Evolutionary conservation across 2,329 filamentous ascomycete species (phyloP).

Genomic region (Pseudogymnoascus sp.): DNA sequence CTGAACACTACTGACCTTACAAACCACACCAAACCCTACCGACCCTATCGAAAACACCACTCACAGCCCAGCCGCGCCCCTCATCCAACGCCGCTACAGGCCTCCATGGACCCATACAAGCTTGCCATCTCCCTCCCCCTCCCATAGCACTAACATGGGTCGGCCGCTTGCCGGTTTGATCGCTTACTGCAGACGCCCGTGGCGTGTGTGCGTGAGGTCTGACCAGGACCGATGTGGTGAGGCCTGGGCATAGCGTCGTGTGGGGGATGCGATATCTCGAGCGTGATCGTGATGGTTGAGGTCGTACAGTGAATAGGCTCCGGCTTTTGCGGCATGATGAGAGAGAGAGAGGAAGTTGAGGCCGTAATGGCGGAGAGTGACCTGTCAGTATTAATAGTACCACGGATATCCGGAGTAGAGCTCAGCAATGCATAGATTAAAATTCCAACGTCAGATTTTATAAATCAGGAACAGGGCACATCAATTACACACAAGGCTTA

Average conservation of each 20-base stretch:
- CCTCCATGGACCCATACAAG: slow-evolving; percentile 1
- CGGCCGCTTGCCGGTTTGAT: slow-evolving; percentile 6
- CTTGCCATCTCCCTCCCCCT: background rate
- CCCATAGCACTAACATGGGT: background rate
- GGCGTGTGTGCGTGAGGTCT: background rate
- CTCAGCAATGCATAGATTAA: background rate
- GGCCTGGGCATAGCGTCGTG: background rate
- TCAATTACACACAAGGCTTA: background rate
- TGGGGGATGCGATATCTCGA: background rate
- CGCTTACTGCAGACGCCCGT: slow-evolving; percentile 1
- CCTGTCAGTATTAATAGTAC: background rate
- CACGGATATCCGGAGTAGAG: background rate
- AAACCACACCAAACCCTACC: too few species aligned
- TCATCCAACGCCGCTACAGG: background rate
- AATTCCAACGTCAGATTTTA: background rate
- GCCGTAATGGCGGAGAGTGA: background rate
- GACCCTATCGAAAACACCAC: background rate
- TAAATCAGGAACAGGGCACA: background rate
- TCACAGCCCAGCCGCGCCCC: background rate
- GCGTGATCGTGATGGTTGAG: background rate
- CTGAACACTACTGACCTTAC: background rate
- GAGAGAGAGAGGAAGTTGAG: background rate
- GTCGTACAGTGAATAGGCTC: background rate
- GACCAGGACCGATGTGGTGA: background rate
- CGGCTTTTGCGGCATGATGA: background rate